phyloP scores from a whole-genome alignment of 129 eudicot species.

The carrot (Daucus carota) region DNA sequence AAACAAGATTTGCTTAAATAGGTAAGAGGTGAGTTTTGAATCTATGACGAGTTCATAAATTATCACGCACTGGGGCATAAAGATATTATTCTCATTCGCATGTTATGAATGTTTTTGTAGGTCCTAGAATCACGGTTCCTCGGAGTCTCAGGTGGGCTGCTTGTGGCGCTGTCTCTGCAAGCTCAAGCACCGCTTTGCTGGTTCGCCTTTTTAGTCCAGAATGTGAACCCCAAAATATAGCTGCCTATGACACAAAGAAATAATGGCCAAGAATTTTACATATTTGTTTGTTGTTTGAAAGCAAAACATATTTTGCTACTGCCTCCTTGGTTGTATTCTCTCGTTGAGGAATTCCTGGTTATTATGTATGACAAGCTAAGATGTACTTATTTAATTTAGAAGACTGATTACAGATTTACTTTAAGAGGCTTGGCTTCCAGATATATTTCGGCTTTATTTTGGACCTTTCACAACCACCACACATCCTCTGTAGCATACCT shows the following conservation, averaged over 20 bases:
- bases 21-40: not conserved
- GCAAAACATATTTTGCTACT: not conserved
- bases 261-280: conserved; percentile 12
- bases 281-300: not conserved
- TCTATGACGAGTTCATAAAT: not conserved
- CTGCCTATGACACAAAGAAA: conserved; percentile 70
- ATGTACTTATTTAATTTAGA: not conserved
- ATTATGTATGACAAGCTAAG: not conserved
- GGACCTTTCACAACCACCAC: conserved; percentile 98
- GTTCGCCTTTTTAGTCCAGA: conserved; percentile 89
- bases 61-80: not conserved
- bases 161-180: conserved; percentile 73
- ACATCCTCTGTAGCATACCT: conserved; percentile 99
- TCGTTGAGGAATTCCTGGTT: not conserved
- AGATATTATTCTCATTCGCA: not conserved
- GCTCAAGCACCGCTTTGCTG: conserved; percentile 75
- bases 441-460: conserved; percentile 82
- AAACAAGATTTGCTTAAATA: not conserved
- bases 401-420: too few relatives aligned
- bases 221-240: conserved; percentile 96
- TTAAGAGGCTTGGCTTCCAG: too few relatives aligned
- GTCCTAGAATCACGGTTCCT: conserved; percentile 82
- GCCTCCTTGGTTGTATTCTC: not conserved
- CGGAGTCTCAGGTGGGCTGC: conserved; percentile 89
- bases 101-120: conserved; percentile 34